Base-by-base conservation (phyloP, 2,329 filamentous ascomycete species). In the Penicillium sp. region DNA sequence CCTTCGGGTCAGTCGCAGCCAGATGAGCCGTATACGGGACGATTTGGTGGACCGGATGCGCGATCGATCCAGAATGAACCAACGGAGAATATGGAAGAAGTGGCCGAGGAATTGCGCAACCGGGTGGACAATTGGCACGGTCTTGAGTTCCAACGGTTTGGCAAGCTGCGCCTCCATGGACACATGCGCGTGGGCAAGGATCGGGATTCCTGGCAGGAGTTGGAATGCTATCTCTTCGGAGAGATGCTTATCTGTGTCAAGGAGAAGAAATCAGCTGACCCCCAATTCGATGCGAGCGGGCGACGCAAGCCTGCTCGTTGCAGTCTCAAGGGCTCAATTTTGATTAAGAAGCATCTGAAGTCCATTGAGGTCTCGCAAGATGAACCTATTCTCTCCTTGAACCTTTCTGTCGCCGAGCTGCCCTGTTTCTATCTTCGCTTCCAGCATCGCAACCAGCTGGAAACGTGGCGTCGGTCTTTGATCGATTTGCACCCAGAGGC, bases 201-300 rank as follows among this genome's bases (percentile, higher is more conserved):
- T 75, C 92, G 92, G 65, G 83, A 93, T 63, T 92, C 92, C 7
- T 99, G 94, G 94, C 94, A 99, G 78, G 94, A 97, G 73, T 78
- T 99, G 54, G 92, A 99, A 73, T 99, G 94, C 74, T 99, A 91
- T 73, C 83, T 99, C 31, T 99, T 99, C 71, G 91, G 89, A 5
- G 94, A 99, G 78, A 99, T 99, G 94, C 88, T 99, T 67, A 99
- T 99, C 63, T 99, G 94, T 71, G 92, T 99, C 60, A 99, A 97
- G 76, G 94, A 97, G 77, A 97, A 97, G 83, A 96, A 92, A 78
- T 75, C 81, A 9, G 72, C 79, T 10, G 65, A 80, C 39, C 67
- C 74, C 60, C 80, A 90, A 63, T 92, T 90, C 84, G 88, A 84
- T n/a, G 79, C 79, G 1, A 76, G 76, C 5, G 71, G 80, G 1